These are phyloP conservation scores for Hanseniaspora hatyaiensis DNA, from an alignment of 805 yeast genomes.

Conservation along the genomic window DNA sequence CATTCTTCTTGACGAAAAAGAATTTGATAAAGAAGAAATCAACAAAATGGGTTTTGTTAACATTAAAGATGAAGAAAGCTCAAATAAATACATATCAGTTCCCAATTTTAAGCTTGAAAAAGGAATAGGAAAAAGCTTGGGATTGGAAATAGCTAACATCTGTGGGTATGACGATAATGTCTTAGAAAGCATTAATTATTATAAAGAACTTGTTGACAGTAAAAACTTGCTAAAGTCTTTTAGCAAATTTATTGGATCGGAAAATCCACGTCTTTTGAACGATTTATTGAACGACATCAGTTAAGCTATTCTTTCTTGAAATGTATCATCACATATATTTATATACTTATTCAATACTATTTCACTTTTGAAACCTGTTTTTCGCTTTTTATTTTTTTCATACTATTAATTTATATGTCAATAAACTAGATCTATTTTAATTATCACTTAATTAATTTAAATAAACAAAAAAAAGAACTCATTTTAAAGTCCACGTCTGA, in stretches of 20 bases:
- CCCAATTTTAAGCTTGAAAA: constrained; percentile 41
- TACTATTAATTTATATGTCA: too few species aligned
- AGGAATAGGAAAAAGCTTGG: constrained; percentile 57
- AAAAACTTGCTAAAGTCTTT: neutral
- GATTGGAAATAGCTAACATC: constrained; percentile 71
- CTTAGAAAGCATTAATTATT: constrained; percentile 25
- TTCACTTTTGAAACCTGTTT: too few species aligned
- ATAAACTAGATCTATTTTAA: too few species aligned
- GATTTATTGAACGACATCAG: neutral
- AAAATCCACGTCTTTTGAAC: constrained; percentile 10
- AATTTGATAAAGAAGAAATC: constrained; percentile 36
- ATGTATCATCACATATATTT: too few species aligned
- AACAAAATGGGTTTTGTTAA: constrained; percentile 70
- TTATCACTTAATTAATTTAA: too few species aligned
- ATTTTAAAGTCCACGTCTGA: constrained; percentile 21
- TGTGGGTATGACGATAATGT: constrained; percentile 48
- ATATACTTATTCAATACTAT: too few species aligned
- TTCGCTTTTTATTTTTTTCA: too few species aligned
- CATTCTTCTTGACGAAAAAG: constrained; percentile 33
- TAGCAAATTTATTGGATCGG: constrained; percentile 3
- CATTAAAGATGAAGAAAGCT: too few species aligned
- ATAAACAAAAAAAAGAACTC: neutral
- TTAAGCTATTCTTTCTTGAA: too few species aligned
- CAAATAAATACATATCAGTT: constrained; percentile 22
- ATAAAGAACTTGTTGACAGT: neutral